Evolutionary conservation across 495 filamentous ascomycete genomes (phyloP).

Genomic region (Annulohypoxylon stygium): DNA sequence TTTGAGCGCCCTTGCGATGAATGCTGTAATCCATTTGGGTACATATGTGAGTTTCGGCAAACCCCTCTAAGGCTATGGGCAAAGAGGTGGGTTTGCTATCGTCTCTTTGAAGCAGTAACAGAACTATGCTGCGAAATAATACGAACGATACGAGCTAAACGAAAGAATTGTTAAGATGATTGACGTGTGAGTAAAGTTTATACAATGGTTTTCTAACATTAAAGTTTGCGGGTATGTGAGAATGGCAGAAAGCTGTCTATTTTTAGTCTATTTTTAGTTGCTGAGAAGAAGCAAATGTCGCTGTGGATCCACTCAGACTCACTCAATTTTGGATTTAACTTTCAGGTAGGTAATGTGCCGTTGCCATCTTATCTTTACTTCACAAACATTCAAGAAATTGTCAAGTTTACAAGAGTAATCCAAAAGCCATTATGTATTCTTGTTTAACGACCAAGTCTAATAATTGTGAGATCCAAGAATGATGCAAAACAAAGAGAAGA

Average conservation of each 20-base stretch:
- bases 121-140: background rate
- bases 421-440: background rate
- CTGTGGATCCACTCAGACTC: slow-evolving; percentile 18
- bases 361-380: background rate
- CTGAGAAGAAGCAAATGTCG: slow-evolving; percentile 19
- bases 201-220: background rate
- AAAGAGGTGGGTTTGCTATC: slow-evolving; percentile 14
- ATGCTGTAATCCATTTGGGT: background rate
- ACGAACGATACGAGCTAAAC: background rate
- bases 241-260: slow-evolving; percentile 30
- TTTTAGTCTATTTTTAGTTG: slow-evolving; percentile 43
- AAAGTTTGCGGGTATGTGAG: slow-evolving; percentile 12
- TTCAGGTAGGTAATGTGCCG: background rate
- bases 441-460: background rate
- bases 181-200: slow-evolving; percentile 8
- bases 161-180: background rate
- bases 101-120: background rate
- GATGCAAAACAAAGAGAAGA: background rate
- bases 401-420: background rate
- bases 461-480: background rate
- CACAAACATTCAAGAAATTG: background rate
- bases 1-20: background rate
- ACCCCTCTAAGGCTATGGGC: background rate
- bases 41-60: slow-evolving; percentile 26
- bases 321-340: slow-evolving; percentile 18